Evolutionary conservation across 345 rosid genomes (phyloP).

Genomic region (Gossypium anomalum): DNA sequence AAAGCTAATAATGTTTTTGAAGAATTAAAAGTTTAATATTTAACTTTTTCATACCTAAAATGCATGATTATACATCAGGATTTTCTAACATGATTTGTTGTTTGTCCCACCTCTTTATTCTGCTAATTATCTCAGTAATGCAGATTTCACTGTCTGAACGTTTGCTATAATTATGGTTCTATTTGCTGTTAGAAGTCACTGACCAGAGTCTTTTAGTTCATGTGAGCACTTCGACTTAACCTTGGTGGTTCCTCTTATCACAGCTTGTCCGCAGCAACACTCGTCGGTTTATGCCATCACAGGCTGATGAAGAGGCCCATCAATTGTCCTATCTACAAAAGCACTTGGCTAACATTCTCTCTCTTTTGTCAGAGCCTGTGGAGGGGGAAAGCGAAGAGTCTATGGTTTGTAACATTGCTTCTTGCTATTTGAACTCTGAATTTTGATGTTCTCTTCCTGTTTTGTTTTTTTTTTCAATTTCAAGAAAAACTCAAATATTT

Average conservation of each 20-base stretch:
- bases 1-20: not conserved
- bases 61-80: not conserved
- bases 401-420: conserved; percentile 49
- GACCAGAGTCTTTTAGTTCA: not conserved
- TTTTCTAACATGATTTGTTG: not conserved
- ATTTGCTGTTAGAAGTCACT: conserved; percentile 3
- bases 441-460: not conserved
- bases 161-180: not conserved
- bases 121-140: not conserved
- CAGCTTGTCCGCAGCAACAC: conserved; percentile 98
- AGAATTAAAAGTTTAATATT: not conserved
- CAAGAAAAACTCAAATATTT: not conserved
- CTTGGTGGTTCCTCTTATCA: conserved; percentile 17
- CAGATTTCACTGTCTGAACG: not conserved
- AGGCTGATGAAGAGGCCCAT: conserved; percentile 96
- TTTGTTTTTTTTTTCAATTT: not conserved
- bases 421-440: not conserved
- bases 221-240: conserved; percentile 7
- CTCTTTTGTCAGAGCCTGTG: conserved; percentile 83
- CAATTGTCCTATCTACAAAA: conserved; percentile 92
- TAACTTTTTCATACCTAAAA: not conserved
- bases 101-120: not conserved
- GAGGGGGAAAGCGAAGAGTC: conserved; percentile 89
- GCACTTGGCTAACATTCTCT: conserved; percentile 79
- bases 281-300: conserved; percentile 94